Evolutionary conservation across 352 stramenopile species (phyloP).

Genomic region (Pythium brassicae): DNA sequence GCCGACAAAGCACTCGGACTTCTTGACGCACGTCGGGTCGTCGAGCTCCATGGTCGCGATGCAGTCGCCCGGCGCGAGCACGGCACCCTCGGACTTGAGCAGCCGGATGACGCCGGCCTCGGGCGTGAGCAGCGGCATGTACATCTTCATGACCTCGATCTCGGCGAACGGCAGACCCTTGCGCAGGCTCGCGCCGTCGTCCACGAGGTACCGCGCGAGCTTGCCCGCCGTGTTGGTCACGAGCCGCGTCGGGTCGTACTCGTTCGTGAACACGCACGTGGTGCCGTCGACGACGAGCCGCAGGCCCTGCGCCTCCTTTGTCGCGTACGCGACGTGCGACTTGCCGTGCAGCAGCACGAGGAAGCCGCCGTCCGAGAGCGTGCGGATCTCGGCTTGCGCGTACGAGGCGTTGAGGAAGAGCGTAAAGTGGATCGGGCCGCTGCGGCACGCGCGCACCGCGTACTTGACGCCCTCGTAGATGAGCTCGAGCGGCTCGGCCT

Average conservation of each 20-base stretch:
- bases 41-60: conserved; percentile 97
- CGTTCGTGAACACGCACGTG: conserved; percentile 98
- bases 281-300: conserved; percentile 93
- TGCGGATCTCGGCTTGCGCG: conserved; percentile 93
- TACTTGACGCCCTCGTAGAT: conserved; percentile 99
- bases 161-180: conserved; percentile 85
- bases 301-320: conserved; percentile 86
- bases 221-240: conserved; percentile 98
- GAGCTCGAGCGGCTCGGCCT: conserved; percentile 91
- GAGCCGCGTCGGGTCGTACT: conserved; percentile 98
- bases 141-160: conserved; percentile 99
- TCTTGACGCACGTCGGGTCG: conserved; percentile 96
- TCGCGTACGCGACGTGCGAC: conserved; percentile 96
- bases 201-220: conserved; percentile 98
- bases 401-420: conserved; percentile 88
- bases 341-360: conserved; percentile 96
- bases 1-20: conserved; percentile 90
- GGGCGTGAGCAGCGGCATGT: conserved; percentile 98
- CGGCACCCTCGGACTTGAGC: conserved; percentile 94
- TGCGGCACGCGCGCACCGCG: conserved; percentile 89
- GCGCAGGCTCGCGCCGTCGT: conserved; percentile 90
- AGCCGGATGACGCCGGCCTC: conserved; percentile 95
- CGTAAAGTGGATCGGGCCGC: conserved; percentile 89
- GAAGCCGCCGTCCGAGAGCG: conserved; percentile 97
- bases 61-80: conserved; percentile 94